phyloP scores from a whole-genome alignment of 768 basidiomycete species.

The Nevesoporus exiguus region DNA sequence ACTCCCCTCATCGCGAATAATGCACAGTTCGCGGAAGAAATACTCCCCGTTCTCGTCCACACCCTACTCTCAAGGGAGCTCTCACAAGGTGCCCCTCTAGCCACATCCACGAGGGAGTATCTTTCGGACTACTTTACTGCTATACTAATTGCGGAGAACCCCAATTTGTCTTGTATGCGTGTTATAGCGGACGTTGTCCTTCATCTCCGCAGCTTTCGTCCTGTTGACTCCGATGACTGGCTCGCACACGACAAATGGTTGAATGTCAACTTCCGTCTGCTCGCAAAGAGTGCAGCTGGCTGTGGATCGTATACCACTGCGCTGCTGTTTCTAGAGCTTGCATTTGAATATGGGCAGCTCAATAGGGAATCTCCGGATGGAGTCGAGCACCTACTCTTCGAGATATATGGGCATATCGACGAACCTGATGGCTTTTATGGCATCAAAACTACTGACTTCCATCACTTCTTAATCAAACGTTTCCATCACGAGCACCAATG shows the following conservation, averaged over 20 bases:
- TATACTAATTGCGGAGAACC: conserved; percentile 27
- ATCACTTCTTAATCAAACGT: conserved; percentile 74
- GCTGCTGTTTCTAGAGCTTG: conserved; percentile 84
- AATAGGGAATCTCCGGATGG: conserved; percentile 27
- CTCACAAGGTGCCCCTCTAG: conserved; percentile 4
- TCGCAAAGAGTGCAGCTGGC: conserved; percentile 68
- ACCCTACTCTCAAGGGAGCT: conserved; percentile 45
- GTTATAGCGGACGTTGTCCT: conserved; percentile 73
- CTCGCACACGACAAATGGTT: conserved; percentile 80
- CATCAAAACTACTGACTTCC: conserved; percentile 75
- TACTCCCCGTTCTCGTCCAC: conserved; percentile 77
- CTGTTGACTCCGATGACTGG: conserved; percentile 35
- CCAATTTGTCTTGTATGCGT: conserved; percentile 44
- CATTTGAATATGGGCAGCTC: conserved; percentile 45
- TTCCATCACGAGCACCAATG: conserved; percentile 93
- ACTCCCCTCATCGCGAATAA: conserved; percentile 53
- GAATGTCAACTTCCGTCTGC: conserved; percentile 63
- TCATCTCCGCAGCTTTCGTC: conserved; percentile 70
- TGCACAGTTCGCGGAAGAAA: conserved; percentile 55
- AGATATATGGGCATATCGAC: conserved; percentile 92
- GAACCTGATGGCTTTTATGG: conserved; percentile 99
- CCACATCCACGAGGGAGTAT: conserved; percentile 14
- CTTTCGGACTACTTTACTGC: conserved; percentile 23
- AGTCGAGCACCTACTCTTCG: conserved; percentile 75
- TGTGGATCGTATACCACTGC: conserved; percentile 89